Evolutionary conservation across 352 stramenopile species (phyloP).

Genomic region (Pythium sp.): DNA sequence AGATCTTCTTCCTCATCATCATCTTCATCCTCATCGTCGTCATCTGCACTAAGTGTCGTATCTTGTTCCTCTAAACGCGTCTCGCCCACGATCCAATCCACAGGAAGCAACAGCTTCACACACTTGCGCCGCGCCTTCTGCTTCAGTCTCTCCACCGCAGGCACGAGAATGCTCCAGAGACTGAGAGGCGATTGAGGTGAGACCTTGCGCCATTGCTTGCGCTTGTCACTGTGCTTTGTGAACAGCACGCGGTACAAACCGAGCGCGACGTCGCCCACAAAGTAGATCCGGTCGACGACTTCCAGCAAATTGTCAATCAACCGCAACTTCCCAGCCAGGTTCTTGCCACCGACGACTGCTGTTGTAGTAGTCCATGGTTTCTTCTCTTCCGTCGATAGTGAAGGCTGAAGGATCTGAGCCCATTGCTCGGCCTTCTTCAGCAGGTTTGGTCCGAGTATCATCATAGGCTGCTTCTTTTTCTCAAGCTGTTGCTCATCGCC

Average conservation of each 20-base stretch:
- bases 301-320: constrained; percentile 69
- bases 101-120: constrained; percentile 50
- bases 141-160: constrained; percentile 49
- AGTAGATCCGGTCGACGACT: constrained; percentile 51
- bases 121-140: constrained; percentile 64
- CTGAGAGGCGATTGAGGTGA: background rate
- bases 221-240: constrained; percentile 19
- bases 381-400: background rate
- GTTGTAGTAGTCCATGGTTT: constrained; percentile 3
- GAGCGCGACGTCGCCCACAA: constrained; percentile 61
- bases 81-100: constrained; percentile 64
- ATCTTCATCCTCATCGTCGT: constrained; percentile 35
- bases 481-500: background rate
- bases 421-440: constrained; percentile 26
- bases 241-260: constrained; percentile 51
- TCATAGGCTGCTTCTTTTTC: background rate
- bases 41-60: constrained; percentile 18
- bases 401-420: constrained; percentile 29
- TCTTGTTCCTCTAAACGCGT: constrained; percentile 43
- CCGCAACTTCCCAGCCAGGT: constrained; percentile 52
- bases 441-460: constrained; percentile 28
- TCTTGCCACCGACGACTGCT: constrained; percentile 54
- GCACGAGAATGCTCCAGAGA: constrained; percentile 35
- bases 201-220: constrained; percentile 1
- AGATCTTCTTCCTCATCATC: constrained; percentile 36